phyloP scores from a whole-genome alignment of 305 asterid genomes.

The Solanum aculeatissimum region DNA sequence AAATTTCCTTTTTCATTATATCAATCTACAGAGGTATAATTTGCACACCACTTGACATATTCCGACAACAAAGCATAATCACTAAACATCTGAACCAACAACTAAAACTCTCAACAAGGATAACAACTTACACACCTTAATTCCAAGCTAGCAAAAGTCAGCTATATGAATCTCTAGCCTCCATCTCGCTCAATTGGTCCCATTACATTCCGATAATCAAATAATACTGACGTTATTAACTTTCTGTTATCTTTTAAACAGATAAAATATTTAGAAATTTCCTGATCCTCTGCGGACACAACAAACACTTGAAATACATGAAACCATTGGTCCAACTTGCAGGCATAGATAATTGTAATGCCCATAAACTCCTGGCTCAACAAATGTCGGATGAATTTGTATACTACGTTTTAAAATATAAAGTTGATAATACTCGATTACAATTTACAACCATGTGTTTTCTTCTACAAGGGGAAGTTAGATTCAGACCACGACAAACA shows the following conservation, averaged over 20 bases:
- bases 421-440: background rate
- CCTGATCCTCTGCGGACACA: background rate
- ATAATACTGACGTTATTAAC: background rate
- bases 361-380: background rate
- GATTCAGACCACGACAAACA: background rate
- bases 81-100: background rate
- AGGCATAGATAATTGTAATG: background rate
- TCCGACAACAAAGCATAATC: background rate
- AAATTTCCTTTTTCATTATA: background rate
- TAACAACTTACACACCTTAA: background rate
- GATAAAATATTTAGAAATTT: background rate
- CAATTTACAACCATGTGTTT: background rate
- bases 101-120: background rate
- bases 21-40: background rate
- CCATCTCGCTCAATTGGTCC: background rate
- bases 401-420: background rate
- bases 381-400: background rate
- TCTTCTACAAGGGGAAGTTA: background rate
- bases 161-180: background rate
- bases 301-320: background rate
- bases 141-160: background rate
- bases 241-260: background rate
- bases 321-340: background rate
- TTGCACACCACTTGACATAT: background rate
- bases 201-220: background rate